These are phyloP conservation scores for Hymenoscyphus salicellus DNA, from an alignment of 2,329 filamentous ascomycete species.

Conservation along the genomic window DNA sequence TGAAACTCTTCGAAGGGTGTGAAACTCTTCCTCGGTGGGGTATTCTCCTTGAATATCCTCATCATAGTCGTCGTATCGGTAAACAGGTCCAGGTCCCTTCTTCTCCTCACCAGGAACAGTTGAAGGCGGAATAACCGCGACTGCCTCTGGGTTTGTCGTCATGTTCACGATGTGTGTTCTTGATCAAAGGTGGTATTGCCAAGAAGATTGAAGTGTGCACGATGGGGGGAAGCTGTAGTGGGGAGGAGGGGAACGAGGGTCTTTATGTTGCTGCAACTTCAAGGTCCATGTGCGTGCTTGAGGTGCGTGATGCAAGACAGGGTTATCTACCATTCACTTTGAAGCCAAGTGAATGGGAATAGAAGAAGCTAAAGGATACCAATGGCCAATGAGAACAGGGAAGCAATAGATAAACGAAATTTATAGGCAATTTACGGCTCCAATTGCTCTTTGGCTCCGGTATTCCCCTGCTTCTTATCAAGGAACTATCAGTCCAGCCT, in stretches of 20 bases:
- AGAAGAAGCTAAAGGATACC: neutral
- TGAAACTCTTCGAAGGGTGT: conserved; percentile 28
- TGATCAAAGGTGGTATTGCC: neutral
- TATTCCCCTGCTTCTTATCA: neutral
- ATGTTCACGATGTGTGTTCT: neutral
- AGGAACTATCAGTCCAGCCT: neutral
- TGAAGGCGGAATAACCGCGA: neutral
- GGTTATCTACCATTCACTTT: neutral
- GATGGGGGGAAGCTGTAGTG: neutral
- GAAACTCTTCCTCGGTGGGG: conserved; percentile 30
- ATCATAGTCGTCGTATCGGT: conserved; percentile 7
- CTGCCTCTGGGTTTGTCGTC: neutral
- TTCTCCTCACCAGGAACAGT: conserved; percentile 2
- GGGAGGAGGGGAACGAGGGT: neutral
- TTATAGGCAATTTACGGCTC: neutral
- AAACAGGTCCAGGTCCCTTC: neutral
- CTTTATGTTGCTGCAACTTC: conserved; percentile 2
- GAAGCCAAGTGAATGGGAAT: neutral
- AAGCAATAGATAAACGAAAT: neutral
- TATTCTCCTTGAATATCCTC: conserved; percentile 19
- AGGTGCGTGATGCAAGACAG: neutral
- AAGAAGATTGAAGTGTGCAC: conserved; percentile 2
- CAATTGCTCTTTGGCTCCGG: neutral
- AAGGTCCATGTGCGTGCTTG: neutral
- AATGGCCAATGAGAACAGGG: neutral